Evolutionary conservation across 2,329 filamentous ascomycete genomes (phyloP).

Genomic region (Fusarium stilboides): DNA sequence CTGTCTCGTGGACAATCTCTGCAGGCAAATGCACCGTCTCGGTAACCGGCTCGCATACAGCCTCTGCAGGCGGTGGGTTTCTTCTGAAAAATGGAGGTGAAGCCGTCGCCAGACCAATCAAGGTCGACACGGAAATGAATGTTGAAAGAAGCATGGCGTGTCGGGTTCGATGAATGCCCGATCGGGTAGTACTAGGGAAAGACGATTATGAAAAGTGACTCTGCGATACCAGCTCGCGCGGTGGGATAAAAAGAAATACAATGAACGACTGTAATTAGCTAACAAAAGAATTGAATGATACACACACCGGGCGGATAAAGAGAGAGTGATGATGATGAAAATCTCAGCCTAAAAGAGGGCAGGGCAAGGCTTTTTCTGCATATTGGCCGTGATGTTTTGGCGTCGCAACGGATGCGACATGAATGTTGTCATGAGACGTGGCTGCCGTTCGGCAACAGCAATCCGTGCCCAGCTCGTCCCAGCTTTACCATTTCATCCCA

Average conservation of each 20-base stretch:
- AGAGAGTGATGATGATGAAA: neutral
- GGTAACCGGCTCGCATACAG: conserved; percentile 29
- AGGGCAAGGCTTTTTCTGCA: conserved; percentile 27
- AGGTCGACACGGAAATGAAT: conserved; percentile 16
- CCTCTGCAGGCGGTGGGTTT: conserved; percentile 25
- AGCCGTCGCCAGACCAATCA: conserved; percentile 30
- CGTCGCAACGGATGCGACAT: conserved; percentile 9
- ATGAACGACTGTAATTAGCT: conserved; percentile 16
- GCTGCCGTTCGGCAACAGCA: conserved; percentile 23
- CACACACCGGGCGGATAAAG: conserved; percentile 25
- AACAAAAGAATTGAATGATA: conserved; percentile 31
- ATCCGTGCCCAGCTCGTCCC: conserved; percentile 15
- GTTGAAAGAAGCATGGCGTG: conserved; percentile 27
- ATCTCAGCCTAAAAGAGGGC: conserved; percentile 18
- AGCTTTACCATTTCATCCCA: neutral
- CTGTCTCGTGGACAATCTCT: conserved; percentile 18
- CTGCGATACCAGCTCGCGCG: conserved; percentile 40
- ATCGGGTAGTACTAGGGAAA: neutral
- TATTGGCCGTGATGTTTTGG: conserved; percentile 31
- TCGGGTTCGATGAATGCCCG: neutral
- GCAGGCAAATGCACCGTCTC: conserved; percentile 27
- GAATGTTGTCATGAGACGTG: conserved; percentile 24
- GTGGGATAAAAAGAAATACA: conserved; percentile 21
- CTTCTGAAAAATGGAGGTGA: conserved; percentile 30
- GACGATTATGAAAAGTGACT: conserved; percentile 6